Conservation (phyloP, 805 yeast species). For the Millerozyma acaciae region DNA sequence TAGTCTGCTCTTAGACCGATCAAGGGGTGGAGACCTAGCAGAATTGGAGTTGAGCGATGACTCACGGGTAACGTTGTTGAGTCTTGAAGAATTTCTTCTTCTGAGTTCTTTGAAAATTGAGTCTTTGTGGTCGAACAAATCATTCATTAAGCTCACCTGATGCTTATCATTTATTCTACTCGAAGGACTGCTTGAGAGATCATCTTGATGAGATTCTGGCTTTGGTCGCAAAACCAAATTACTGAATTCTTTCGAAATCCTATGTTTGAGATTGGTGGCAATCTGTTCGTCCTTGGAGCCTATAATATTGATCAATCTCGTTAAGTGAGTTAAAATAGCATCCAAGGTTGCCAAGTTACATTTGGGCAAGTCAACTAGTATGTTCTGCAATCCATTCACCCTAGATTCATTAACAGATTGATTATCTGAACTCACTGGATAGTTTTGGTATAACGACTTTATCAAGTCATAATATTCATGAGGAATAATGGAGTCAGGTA, state of each 20-base stretch:
- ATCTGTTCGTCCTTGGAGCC: conserved; percentile 37
- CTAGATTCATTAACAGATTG: conserved; percentile 40
- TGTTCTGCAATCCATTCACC: conserved; percentile 60
- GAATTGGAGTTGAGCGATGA: conserved; percentile 1
- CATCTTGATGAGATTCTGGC: conserved; percentile 16
- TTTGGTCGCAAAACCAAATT: conserved; percentile 56
- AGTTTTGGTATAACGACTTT: conserved; percentile 55
- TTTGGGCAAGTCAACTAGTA: conserved; percentile 62
- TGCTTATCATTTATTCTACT: conserved; percentile 47
- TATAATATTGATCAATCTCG: conserved; percentile 50
- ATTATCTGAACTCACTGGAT: conserved; percentile 33
- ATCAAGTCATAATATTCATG: conserved; percentile 61
- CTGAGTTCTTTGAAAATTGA: conserved; percentile 62
- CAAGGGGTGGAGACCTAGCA: conserved; percentile 8
- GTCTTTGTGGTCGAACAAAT: conserved; percentile 57
- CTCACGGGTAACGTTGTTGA: conserved; percentile 4
- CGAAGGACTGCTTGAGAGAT: conserved; percentile 19
- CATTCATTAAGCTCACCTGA: conserved; percentile 56
- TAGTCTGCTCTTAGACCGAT: conserved; percentile 22
- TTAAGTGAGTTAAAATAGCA: conserved; percentile 73
- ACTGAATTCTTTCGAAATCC: conserved; percentile 66
- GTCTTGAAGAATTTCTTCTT: conserved; percentile 27
- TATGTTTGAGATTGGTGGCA: conserved; percentile 35
- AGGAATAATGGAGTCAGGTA: conserved; percentile 75
- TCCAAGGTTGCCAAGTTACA: conserved; percentile 76